These are phyloP conservation scores for Plenodomus biglobosus DNA, from an alignment of 2,329 filamentous ascomycete genomes.

Conservation along the genomic window DNA sequence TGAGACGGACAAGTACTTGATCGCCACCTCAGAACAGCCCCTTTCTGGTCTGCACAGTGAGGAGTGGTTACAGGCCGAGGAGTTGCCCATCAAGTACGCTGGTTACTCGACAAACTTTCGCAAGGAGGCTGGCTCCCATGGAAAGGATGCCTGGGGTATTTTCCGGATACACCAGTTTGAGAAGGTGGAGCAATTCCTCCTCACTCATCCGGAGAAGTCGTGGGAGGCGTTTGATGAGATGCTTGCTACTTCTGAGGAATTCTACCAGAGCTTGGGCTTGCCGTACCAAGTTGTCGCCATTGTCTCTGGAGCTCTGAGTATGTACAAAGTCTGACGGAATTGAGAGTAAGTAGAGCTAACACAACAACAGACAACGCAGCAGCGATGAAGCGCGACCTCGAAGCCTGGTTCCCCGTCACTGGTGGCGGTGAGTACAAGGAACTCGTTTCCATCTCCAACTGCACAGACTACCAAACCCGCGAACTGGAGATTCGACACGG, in stretches of 20 bases:
- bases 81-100: conserved; percentile 82
- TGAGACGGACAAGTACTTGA: conserved; percentile 75
- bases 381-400: conserved; percentile 90
- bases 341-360: conserved; percentile 4
- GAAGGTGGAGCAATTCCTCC: conserved; percentile 55
- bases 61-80: conserved; percentile 81
- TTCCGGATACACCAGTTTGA: conserved; percentile 99
- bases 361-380: conserved; percentile 36
- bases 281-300: conserved; percentile 93
- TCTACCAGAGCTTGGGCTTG: conserved; percentile 85
- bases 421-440: conserved; percentile 92
- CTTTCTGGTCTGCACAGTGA: conserved; percentile 89
- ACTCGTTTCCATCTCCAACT: conserved; percentile 96
- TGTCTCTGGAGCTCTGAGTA: conserved; percentile 85
- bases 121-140: conserved; percentile 89
- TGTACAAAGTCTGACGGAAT: conserved; percentile 6
- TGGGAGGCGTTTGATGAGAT: conserved; percentile 94
- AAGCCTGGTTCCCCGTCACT: conserved; percentile 68
- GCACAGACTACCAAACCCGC: conserved; percentile 94
- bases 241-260: conserved; percentile 88
- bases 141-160: conserved; percentile 94
- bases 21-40: conserved; percentile 90
- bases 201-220: conserved; percentile 73
- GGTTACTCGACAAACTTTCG: conserved; percentile 95
- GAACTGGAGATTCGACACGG: conserved; percentile 92